Evolutionary conservation across 1,284 basidiomycete species (phyloP), one percentile per base, ranked within the genome.

Genomic region (Singerocomus inundabilis): DNA sequence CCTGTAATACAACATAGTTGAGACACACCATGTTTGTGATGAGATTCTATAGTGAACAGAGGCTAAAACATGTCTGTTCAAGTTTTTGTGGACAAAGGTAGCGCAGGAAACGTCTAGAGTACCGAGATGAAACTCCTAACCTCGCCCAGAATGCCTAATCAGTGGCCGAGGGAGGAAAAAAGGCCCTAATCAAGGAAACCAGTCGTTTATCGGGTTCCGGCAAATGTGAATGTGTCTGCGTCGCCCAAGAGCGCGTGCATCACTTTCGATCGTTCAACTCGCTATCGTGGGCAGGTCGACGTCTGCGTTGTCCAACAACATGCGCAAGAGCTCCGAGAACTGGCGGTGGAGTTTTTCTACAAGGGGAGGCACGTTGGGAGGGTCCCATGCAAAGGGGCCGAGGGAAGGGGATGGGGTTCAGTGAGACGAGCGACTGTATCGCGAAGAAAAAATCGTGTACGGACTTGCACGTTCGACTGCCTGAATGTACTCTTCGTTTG

Each of bases 401-500:
- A 5, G 29, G 37, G 36, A 26, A 46, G 7, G 12, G 9, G 24
- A 7, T 21, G 21, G 21, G 21, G 21, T 21, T 21, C 21, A 21
- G 21, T 21, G 21, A 21, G 21, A 21, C 21, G 21, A 21, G 21
- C 21, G 21, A 21, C 21, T 21, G 21, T 21, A 21, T 21, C 21
- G 21, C 21, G 21, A 21, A 21, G 21, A 25, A 31, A 35, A 11
- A 16, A 32, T 4, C 1, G 21, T 38, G 28, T 15, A 79, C 84
- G 61, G 52, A 91, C 89, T 88, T 1, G 89, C 83, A 55, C 87
- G 81, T 56, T 81, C 74, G 5, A 92, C 78, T 2, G 87, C 88
- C 26, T 71, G 70, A 9, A 77, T 64, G 57, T 93, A 93, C 48
- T 91, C 88, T 34, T 76, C 77, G 58, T 93, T 92, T 0, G 82